Conservation (phyloP, 2,329 filamentous ascomycete species). For the Fusarium sp. region DNA sequence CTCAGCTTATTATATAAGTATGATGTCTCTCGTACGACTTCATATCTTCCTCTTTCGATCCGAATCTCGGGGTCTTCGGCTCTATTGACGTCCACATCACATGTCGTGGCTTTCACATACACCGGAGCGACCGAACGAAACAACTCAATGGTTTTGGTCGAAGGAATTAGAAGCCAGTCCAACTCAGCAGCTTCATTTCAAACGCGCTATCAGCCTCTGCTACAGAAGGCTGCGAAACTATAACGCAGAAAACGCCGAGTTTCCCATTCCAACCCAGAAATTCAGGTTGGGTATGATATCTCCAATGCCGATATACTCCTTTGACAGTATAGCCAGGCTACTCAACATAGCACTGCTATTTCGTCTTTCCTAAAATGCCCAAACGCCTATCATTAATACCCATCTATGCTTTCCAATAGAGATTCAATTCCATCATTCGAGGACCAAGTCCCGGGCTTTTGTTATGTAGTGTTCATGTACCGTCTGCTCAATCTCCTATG, state of each 20-base stretch:
- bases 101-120: neutral
- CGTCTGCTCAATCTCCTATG: conserved; percentile 15
- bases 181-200: conserved; percentile 14
- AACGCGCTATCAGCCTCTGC: conserved; percentile 4
- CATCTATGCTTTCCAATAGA: conserved; percentile 9
- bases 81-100: neutral
- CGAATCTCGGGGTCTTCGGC: neutral
- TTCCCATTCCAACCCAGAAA: conserved; percentile 20
- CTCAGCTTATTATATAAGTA: neutral
- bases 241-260: conserved; percentile 32
- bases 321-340: conserved; percentile 26
- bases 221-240: conserved; percentile 5
- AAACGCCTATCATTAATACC: conserved; percentile 36
- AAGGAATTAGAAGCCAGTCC: conserved; percentile 20
- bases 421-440: neutral
- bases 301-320: conserved; percentile 32
- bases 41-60: conserved; percentile 21
- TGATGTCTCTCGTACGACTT: conserved; percentile 31
- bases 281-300: conserved; percentile 23
- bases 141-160: neutral
- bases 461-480: neutral
- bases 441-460: neutral
- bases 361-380: conserved; percentile 18
- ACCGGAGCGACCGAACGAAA: neutral
- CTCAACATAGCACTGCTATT: conserved; percentile 19